Percentiles rank a stretch among this genome's conserved stretches.
Conservation (phyloP, 768 basidiomycete species). For the Leccinum subtestaceum region DNA sequence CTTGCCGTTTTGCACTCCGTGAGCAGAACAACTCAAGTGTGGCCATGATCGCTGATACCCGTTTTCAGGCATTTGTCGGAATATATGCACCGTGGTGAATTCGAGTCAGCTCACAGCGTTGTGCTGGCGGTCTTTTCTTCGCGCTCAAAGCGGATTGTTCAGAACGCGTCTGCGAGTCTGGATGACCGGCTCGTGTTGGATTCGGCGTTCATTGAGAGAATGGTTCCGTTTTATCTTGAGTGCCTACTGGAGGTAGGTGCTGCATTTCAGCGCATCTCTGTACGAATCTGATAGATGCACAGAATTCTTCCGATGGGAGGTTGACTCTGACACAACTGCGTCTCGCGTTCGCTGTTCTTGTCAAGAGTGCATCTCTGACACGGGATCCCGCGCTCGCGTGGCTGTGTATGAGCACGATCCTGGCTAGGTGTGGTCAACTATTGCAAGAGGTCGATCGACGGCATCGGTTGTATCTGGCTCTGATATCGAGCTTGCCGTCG, state of each 20-base stretch:
- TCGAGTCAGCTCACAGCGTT: conserved; percentile 84
- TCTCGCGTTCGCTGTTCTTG: conserved; percentile 72
- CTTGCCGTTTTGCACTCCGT: conserved; percentile 66
- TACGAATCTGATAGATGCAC: conserved; percentile 1
- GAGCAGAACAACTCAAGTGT: conserved; percentile 26
- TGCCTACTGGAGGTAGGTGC: conserved; percentile 65
- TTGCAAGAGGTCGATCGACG: conserved; percentile 22
- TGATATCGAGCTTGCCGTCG: conserved; percentile 64
- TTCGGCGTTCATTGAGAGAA: conserved; percentile 45
- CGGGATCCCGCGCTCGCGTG: conserved; percentile 53
- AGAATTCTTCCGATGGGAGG: conserved; percentile 64
- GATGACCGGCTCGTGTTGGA: conserved; percentile 19
- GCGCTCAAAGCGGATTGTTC: conserved; percentile 41
- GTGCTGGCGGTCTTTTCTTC: conserved; percentile 71
- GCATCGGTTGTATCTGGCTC: conserved; percentile 60
- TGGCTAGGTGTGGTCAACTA: conserved; percentile 42
- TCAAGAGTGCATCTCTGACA: conserved; percentile 52
- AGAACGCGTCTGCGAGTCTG: conserved; percentile 5
- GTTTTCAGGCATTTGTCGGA: conserved; percentile 56
- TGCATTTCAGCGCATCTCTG: background rate
- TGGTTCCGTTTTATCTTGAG: conserved; percentile 72
- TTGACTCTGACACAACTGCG: conserved; percentile 65
- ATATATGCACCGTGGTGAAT: conserved; percentile 64
- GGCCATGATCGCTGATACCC: background rate
- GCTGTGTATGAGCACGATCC: conserved; percentile 61